Evolutionary conservation across 345 rosid genomes (phyloP), one percentile per base, ranked within the genome.

Genomic region (Lepidium africanum): DNA sequence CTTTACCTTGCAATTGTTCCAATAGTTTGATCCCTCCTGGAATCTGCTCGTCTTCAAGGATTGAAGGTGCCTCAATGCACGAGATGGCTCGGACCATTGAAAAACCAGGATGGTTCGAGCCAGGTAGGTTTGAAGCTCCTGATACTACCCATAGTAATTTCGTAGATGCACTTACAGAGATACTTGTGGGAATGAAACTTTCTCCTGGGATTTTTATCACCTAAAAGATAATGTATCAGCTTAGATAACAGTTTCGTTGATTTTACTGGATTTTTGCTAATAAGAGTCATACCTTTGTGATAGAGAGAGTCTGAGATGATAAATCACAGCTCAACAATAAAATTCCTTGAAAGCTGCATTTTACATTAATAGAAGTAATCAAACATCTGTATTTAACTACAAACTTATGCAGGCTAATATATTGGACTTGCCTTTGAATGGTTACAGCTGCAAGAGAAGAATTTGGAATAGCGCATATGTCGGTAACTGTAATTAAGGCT

Each of bases 321-420:
- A 85, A 57, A 75, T 86, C 73, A 63, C 92, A 88, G 69, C 67
- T 76, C 80, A 91, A 56, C 78, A 94, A 66, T 71, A 85, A 35
- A 67, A 94, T 76, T 71, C 95, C 99, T 81, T 76, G 93, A 73
- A 91, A 83, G 75, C 96, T 91, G 75, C 74, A 77, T 40, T 50
- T 35, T 38, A 66, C 38, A 67, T 9, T 6, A 8, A 3, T 35
- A 32, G 10, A 51, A 49, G 16, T 25, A 48, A 38, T 74, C 67
- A 52, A 72, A 67, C 16, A 72, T 63, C 41, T 57, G 57, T n/a
- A 39, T 55, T 23, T 32, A n/a, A 41, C 27, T n/a, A 63, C 8
- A 19, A 39, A 32, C 8, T 0, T 15, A 67, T 36, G 46, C 1
- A 2, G 33, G 19, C 8, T 12, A 21, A 46, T 21, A 19, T 25